phyloP scores from a whole-genome alignment of 352 stramenopile genomes.

The Globisporangium sylvaticum region DNA sequence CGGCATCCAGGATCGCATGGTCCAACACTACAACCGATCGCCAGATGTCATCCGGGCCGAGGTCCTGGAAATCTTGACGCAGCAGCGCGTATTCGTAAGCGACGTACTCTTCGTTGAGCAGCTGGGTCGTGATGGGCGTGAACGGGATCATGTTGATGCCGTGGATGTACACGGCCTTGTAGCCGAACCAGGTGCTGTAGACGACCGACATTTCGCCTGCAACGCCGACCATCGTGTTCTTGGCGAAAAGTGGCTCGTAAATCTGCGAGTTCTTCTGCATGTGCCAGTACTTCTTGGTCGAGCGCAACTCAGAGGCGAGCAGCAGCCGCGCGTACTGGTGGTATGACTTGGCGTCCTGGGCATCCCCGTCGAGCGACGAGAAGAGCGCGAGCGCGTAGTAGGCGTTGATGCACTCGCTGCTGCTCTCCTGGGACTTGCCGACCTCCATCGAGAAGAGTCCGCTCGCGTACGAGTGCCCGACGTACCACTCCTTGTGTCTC shows the following conservation, averaged over 20 bases:
- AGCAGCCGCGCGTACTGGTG: constrained; percentile 89
- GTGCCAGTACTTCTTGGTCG: constrained; percentile 96
- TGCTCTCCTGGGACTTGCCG: constrained; percentile 96
- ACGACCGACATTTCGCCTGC: constrained; percentile 71
- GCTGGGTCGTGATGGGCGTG: constrained; percentile 60
- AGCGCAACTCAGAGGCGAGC: constrained; percentile 90
- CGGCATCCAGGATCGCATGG: constrained; percentile 64
- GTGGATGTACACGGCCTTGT: constrained; percentile 68
- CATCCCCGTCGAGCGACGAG: constrained; percentile 50
- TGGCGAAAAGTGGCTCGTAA: constrained; percentile 69
- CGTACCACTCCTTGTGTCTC: constrained; percentile 95
- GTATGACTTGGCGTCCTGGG: constrained; percentile 39
- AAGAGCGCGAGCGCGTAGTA: constrained; percentile 94
- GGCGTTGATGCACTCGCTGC: constrained; percentile 93
- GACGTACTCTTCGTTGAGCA: constrained; percentile 61
- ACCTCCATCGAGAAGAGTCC: constrained; percentile 93
- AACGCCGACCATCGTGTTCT: constrained; percentile 79
- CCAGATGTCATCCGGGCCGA: constrained; percentile 58
- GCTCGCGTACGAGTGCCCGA: constrained; percentile 95
- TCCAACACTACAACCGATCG: constrained; percentile 69
- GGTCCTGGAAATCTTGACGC: constrained; percentile 33
- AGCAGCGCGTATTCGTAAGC: constrained; percentile 52
- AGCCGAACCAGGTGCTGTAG: constrained; percentile 86
- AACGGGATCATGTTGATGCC: constrained; percentile 85
- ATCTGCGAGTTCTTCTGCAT: constrained; percentile 79